Evolutionary conservation across 1,284 basidiomycete genomes (phyloP), one percentile per base, ranked within the genome.

Genomic region (Leccinum pallidistipes): DNA sequence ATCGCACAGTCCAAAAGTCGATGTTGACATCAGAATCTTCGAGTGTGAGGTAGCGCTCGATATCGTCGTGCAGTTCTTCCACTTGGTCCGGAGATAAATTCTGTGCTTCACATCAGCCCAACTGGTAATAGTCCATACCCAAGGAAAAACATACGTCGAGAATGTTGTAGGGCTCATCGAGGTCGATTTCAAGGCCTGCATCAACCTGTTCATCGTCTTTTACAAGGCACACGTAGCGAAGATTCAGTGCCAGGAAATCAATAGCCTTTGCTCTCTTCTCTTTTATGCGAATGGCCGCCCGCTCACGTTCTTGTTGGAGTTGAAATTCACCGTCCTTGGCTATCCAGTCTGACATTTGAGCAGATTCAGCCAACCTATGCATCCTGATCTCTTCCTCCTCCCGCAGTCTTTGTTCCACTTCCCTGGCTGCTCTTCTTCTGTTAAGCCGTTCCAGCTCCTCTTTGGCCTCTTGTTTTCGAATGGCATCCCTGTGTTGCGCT

Each of bases 311-410:
- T 77, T 99, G 97, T 67, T 98, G 94, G 47, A 99, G 84, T 74
- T 97, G 92, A 76, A 99, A 99, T 66, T 96, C 94, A 60, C 95
- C 97, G 71, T 99, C 97, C 76, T 97, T 97, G 31, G 93, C 87
- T 64, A 98, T 83, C 97, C 97, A 99, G 62, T 98, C 95, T 3
- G 92, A 91, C 96, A 98, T 98, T 69, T 97, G 93, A 14, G 90
- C 94, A 29, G 94, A 94, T 77, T 99, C 97, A 54, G 94, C 91
- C 60, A 96, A 74, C 58, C 95, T 83, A 60, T 92, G 89, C 86
- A 95, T 92, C 64, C 91, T 82, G 58, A 92, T 79, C 69, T 96
- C 93, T 74, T 99, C 97, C 71, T 98, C 94, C 70, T 99, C 97
- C 29, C 96, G 81, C 36, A 97, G 76, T 61, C 83, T 83, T 74